Percentiles rank a stretch among this genome's conserved stretches.
Conservation (phyloP, 805 yeast genomes). For the Wickerhamomyces silvicola region DNA sequence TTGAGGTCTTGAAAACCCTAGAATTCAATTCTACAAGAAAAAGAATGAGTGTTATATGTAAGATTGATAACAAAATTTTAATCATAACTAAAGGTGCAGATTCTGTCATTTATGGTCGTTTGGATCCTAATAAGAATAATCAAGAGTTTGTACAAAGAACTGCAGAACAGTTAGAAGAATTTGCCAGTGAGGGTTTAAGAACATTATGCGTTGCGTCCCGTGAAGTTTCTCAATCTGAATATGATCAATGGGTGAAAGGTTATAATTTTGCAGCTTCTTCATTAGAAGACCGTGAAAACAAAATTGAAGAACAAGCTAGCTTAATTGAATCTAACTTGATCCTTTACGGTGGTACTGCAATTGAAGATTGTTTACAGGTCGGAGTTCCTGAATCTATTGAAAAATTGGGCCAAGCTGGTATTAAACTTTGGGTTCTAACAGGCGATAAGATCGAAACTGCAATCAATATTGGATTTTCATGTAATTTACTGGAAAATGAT, state of each 20-base stretch:
- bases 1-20: constrained; percentile 58
- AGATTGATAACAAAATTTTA: constrained; percentile 52
- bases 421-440: constrained; percentile 77
- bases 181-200: constrained; percentile 77
- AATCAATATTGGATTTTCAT: constrained; percentile 77
- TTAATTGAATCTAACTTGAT: constrained; percentile 59
- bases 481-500: constrained; percentile 63
- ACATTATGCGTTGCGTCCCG: constrained; percentile 73
- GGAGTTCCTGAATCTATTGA: constrained; percentile 82
- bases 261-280: constrained; percentile 64
- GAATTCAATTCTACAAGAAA: constrained; percentile 81
- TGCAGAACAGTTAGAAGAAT: constrained; percentile 66
- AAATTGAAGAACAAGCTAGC: constrained; percentile 68
- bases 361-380: constrained; percentile 76
- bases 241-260: constrained; percentile 52
- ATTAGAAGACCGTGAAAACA: constrained; percentile 58
- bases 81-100: constrained; percentile 83
- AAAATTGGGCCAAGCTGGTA: constrained; percentile 66
- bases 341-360: constrained; percentile 79
- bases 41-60: constrained; percentile 78
- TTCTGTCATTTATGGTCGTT: constrained; percentile 63
- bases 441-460: constrained; percentile 85
- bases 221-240: constrained; percentile 54
- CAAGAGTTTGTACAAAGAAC: constrained; percentile 48
- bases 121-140: constrained; percentile 40